Base-by-base conservation (phyloP, 2,329 filamentous ascomycete genomes). In the Pseudocercospora fijiensis region DNA sequence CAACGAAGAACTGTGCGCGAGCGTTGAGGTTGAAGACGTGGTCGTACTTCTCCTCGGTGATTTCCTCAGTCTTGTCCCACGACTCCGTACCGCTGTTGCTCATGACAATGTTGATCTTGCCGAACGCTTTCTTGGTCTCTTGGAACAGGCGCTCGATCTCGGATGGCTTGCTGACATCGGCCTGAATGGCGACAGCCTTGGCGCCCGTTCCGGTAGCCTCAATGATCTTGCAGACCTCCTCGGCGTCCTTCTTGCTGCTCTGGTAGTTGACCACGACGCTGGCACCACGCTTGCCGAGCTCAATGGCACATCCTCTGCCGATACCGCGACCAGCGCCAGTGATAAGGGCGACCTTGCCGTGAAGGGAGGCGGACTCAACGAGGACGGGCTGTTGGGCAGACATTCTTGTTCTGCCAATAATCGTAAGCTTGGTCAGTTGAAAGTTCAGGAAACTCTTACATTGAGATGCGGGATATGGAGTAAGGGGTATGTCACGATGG, bases 1-100 rank as follows among this genome's bases (percentile, higher is more conserved):
- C 89, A 58, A 92, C 88, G 76, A 92, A 91, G 82, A 91, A 91
- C 78, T 91, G 88, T 53, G 87, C 88, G 8, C 86, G 81, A 6
- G 87, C 84, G 78, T 90, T 90, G 75, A 90, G 78, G 78, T 80
- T 82, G 80, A 90, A 89, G 68, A 90, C 87, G 66, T 88, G 86
- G 76, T 90, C 88, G 74, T 86, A 90, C 77, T 89, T 87, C 79
- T 90, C 87, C 75, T 87, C 85, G 4, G 85, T 82, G 63, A 90
- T 86, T 70, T 89, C 86, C 78, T 88, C 85, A 64, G 88, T 83
- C 76, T 88, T 86, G 66, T 87, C 86, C 81, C 89, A 90, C 52
- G 81, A 84, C 73, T 89, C 87, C 60, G 88, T 87, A 56, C 88
- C 83, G 18, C 77, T 78, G 76, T 84, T 84, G 77, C 76, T 79